Evolutionary conservation across 495 filamentous ascomycete species (phyloP), one percentile per base, ranked within the genome.

Genomic region (Neurospora cerealis): DNA sequence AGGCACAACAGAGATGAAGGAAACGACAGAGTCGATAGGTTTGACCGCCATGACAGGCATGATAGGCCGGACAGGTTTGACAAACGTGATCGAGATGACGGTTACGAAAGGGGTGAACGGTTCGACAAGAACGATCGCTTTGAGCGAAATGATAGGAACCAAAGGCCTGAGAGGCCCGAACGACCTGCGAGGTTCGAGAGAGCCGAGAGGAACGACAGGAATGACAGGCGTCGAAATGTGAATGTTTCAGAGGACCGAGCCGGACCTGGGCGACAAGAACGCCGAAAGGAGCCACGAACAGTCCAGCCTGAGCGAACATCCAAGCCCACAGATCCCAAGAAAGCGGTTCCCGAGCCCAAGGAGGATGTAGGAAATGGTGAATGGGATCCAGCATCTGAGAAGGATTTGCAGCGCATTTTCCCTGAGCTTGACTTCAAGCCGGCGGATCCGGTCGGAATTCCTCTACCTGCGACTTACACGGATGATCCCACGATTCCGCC

Each of bases 401-500:
- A 83, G 79, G 85, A 86, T 36, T 75, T 82, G 39, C 76, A 80
- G 41, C 78, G 75, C 19, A 81, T 84, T 15, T 87, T 87, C 69
- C 77, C 76, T 0, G 77, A 81, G 37, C 70, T 46, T 42, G 73
- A 80, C 72, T 73, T 71, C n/a, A 81, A 82, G 71, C 78, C 78
- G 10, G 83, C 80, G 41, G 83, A 85, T 70, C 82, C 83, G 4
- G 85, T 85, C 73, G 78, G 82, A 46, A 80, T 83, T 75, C 83
- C 85, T 71, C 76, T 86, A 42, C 78, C 82, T 46, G 39, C 69
- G 41, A 69, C 81, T 38, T 85, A 83, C 72, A 84, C 79, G 46
- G 83, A 85, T 15, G 79, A 80, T 9, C 80, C 83, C 15, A 85
- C 83, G 70, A 84, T 85, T 60, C 81, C 84, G 3, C 83, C 82